These are phyloP conservation scores for Trametes cingulata DNA, from an alignment of 768 basidiomycete genomes.

Conservation along the genomic window DNA sequence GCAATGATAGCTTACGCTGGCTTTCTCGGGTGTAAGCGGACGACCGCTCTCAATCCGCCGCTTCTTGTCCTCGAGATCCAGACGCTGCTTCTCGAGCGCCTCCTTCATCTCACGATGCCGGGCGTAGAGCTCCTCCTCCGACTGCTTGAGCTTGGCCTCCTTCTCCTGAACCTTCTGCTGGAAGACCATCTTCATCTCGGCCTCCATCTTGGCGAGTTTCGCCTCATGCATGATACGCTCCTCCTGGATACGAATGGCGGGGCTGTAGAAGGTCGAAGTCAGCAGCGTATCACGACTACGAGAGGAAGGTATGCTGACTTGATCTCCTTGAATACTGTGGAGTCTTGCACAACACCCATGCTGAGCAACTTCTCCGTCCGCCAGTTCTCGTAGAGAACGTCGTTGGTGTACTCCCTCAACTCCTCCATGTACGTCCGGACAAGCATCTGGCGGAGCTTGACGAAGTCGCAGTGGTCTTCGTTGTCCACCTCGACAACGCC, in stretches of 20 bases:
- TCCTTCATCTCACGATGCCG: conserved; percentile 99
- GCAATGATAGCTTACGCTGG: conserved; percentile 57
- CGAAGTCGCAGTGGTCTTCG: conserved; percentile 98
- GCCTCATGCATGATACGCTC: conserved; percentile 96
- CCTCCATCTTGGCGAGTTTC: conserved; percentile 98
- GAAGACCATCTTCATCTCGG: conserved; percentile 99
- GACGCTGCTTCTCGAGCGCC: conserved; percentile 92
- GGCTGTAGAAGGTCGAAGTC: conserved; percentile 50
- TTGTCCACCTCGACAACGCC: conserved; percentile 99
- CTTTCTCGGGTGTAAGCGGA: conserved; percentile 94
- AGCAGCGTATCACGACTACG: background rate
- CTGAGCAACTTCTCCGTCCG: conserved; percentile 92
- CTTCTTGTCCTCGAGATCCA: conserved; percentile 98
- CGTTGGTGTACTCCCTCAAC: conserved; percentile 94
- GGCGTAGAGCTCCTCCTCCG: conserved; percentile 97
- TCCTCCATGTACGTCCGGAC: conserved; percentile 99
- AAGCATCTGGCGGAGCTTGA: conserved; percentile 99
- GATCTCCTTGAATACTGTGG: conserved; percentile 98
- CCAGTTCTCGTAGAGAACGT: conserved; percentile 97
- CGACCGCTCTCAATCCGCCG: conserved; percentile 91
- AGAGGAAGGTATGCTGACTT: conserved; percentile 64
- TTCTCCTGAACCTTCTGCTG: conserved; percentile 99
- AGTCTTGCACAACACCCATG: conserved; percentile 98
- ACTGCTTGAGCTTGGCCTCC: conserved; percentile 98
- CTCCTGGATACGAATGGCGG: conserved; percentile 93